Conservation (phyloP, 805 yeast genomes). For the Ogataea wickerhamii region DNA sequence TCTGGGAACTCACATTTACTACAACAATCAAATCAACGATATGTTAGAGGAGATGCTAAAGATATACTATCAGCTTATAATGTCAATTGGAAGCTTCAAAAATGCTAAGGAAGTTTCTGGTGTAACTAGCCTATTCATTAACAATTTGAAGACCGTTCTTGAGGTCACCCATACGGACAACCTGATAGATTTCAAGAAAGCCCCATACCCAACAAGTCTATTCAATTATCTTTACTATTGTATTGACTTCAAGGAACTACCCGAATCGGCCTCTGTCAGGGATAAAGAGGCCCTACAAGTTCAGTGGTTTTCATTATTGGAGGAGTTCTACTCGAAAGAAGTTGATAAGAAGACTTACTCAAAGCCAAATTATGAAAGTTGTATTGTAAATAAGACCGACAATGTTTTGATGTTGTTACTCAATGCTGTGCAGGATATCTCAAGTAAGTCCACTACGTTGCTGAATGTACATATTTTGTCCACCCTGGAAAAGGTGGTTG, state of each 20-base stretch:
- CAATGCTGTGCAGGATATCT: constrained; percentile 34
- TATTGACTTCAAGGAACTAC: constrained; percentile 18
- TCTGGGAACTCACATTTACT: constrained; percentile 74
- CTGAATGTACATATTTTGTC: constrained; percentile 25
- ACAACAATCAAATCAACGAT: constrained; percentile 82
- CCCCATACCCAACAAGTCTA: constrained; percentile 39
- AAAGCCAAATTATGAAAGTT: constrained; percentile 41
- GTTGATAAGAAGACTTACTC: constrained; percentile 12
- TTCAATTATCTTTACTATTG: constrained; percentile 39
- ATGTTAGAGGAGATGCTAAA: constrained; percentile 65
- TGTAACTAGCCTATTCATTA: constrained; percentile 20
- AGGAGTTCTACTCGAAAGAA: constrained; percentile 27
- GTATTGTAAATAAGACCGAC: constrained; percentile 37
- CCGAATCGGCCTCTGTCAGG: constrained; percentile 17
- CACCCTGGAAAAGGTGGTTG: constrained; percentile 25
- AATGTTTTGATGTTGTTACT: constrained; percentile 41
- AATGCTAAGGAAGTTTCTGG: constrained; percentile 13
- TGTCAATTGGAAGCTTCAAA: constrained; percentile 8
- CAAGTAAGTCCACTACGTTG: constrained; percentile 20
- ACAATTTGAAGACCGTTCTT: constrained; percentile 27
- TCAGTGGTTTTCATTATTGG: constrained; percentile 38
- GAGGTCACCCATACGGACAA: constrained; percentile 27
- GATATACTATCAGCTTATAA: constrained; percentile 35
- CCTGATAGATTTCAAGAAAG: constrained; percentile 34
- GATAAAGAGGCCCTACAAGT: constrained; percentile 35